These are phyloP conservation scores for Epicoccum nigrum DNA, from an alignment of 2,329 filamentous ascomycete species.

Conservation along the genomic window DNA sequence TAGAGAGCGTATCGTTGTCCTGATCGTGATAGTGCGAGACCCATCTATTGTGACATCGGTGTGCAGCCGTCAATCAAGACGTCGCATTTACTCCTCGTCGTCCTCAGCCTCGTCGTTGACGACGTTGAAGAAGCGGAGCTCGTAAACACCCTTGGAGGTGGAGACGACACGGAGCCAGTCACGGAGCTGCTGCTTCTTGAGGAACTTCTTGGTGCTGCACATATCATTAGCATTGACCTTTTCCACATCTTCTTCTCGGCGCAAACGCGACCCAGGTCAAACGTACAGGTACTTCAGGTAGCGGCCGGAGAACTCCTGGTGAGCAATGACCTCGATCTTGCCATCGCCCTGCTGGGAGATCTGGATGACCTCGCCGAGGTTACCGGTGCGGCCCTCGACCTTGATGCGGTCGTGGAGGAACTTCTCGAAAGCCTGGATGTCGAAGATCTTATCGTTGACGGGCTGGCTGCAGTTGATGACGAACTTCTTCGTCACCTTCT, in stretches of 20 bases:
- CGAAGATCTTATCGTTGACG: slow-evolving; percentile 99
- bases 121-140: slow-evolving; percentile 99
- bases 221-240: slow-evolving; percentile 17
- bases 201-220: slow-evolving; percentile 98
- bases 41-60: slow-evolving; percentile 13
- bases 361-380: slow-evolving; percentile 91
- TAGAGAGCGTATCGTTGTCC: slow-evolving; percentile 13
- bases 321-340: slow-evolving; percentile 96
- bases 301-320: slow-evolving; percentile 97
- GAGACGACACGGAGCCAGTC: slow-evolving; percentile 99
- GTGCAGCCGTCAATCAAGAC: slow-evolving; percentile 14
- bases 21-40: slow-evolving; percentile 5
- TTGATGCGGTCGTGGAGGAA: slow-evolving; percentile 99
- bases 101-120: slow-evolving; percentile 98
- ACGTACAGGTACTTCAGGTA: slow-evolving; percentile 99
- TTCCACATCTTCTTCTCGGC: too few relatives aligned
- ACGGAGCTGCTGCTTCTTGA: slow-evolving; percentile 99
- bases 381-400: slow-evolving; percentile 97
- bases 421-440: slow-evolving; percentile 98
- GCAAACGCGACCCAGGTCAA: neutral
- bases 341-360: slow-evolving; percentile 92
- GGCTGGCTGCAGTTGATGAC: slow-evolving; percentile 99
- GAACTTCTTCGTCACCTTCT: slow-evolving; percentile 94
- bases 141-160: slow-evolving; percentile 97
- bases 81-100: slow-evolving; percentile 85